Base-by-base conservation (phyloP, 148 eudicot species). In the Cornus kousa region DNA sequence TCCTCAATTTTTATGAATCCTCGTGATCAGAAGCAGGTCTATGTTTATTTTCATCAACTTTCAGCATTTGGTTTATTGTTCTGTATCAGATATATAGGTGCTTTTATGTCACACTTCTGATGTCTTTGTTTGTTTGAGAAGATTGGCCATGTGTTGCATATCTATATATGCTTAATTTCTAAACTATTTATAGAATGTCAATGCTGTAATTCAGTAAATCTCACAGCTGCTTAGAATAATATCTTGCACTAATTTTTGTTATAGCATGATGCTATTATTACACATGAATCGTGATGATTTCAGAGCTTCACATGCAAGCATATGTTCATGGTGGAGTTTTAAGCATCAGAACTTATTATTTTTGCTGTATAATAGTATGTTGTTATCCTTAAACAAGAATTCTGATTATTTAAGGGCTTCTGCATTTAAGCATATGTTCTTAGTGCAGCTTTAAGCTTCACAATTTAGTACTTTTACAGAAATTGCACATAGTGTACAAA, bases 21-120 rank as follows among this genome's bases (percentile, higher is more conserved):
- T 71, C 68, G 10, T 70, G 85, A 85, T 50, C 83, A 83, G 55
- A 74, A 76, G 72, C 68, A 81, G 80, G 83, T 81, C 60, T 50
- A 72, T 71, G 76, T 81, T 71, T n/a, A 64, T 60, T 70, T 68
- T 32, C 0, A 20, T 31, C 8, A 55, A 32, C 24, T 28, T 43
- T 72, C 17, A 20, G 4, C 14, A 40, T 40, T 24, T 71, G 20
- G 23, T 72, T 19, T 71, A 2, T 14, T 13, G 4, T 35, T 35
- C 37, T 35, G 1, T 35, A 35, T 57, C 20, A 16, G 5, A 13
- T 13, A 57, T 19, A 43, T 57, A 19, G n/a, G 4, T 57, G 62
- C 2, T 43, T 43, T 43, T 43, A 43, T 57, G 62, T 57, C 20
- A 57, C 62, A 57, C 17, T 13, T 57, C 5, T 57, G 62, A 57